Base-by-base conservation (phyloP, 192 early-diverging fungal genomes). In the Chytriomyces hyalinus region DNA sequence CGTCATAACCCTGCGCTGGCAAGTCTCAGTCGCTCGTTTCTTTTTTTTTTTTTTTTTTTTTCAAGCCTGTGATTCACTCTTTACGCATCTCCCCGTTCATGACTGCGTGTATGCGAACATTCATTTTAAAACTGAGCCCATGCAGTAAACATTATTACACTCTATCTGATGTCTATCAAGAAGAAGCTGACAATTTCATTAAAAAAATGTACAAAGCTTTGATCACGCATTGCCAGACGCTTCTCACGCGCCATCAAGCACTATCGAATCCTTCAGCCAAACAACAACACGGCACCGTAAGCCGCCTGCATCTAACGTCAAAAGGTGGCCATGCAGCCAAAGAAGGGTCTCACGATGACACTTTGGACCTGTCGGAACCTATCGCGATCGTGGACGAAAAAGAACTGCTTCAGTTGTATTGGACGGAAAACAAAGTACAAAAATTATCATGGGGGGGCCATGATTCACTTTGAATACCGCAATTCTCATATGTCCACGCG, bases 221-320 rank as follows among this genome's bases (percentile, higher is more conserved):
- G 1, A 68, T 84, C 46, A 5, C 73, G 17, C 82, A 84, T 48
- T 74, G 72, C 69, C 82, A 80, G 20, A 28, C 79, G 1, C 61
- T 84, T 3, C 76, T 84, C 7, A 78, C 82, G 6, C 74, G 63
- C 11, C 82, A 84, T 69, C 79, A 84, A 59, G 82, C 65, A 11
- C 75, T 84, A 15, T 76, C 82, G 28, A 69, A 80, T 8, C 47
- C 72, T 6, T 45, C 70, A 9, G 77, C 65, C 48, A 51, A 53
- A 26, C 57, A 28, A 20, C 65, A 66, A 28, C 15, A 48, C n/a
- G 63, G 70, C 4, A 71, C 61, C 20, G 62, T 78, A 36, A 36
- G 36, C 36, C 36, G 13, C 77, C 79, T 53, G 61, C 26, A 17
- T 67, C 76, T 45, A 57, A 28, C 36, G 2, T 61, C 49, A 3